Base-by-base conservation (phyloP, 2,329 filamentous ascomycete species). In the Phaeosphaeriaceae sp. region DNA sequence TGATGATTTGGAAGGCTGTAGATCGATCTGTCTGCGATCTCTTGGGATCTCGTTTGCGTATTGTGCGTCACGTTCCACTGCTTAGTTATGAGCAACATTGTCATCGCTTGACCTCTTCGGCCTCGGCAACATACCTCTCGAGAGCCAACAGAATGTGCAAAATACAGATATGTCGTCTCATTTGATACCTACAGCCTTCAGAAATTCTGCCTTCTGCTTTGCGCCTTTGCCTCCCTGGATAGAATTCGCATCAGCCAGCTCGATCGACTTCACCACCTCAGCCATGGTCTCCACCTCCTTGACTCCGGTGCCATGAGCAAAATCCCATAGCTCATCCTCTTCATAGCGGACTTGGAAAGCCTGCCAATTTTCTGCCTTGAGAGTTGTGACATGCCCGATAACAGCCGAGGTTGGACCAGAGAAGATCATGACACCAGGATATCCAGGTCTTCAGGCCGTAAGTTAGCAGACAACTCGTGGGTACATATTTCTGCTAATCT, bases 341-440 rank as follows among this genome's bases (percentile, higher is more conserved):
- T 82, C 80, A 35, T 78, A 71, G 7, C 81, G 69, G 9, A 82
- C 76, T 60, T 82, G 80, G 53, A 82, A 83, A 0, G 81, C 80
- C 47, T 77, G 73, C 81, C 81, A 83, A 21, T 81, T 82, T 60
- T 78, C 72, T 17, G 67, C 67, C 56, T 81, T 82, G 19, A 83
- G 67, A 21, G 72, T 73, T 40, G 74, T 76, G 35, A 82, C 76
- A 59, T 82, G 80, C 43, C 78, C 78, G 46, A 71, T 68, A 23
- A 83, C 79, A 1, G 73, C 73, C 11, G 55, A 46, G 0, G 65
- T 60, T 2, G 78, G 76, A 0, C 81, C 81, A 3, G 77, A 77
- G 59, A 80, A 83, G 30, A 82, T 58, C 59, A 83, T 69, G 4
- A 82, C 69, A 15, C 81, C 81, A 22, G 81, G 81, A 56, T 82